These are phyloP conservation scores for Pyricularia grisea DNA, from an alignment of 2,329 filamentous ascomycete species.

Conservation along the genomic window DNA sequence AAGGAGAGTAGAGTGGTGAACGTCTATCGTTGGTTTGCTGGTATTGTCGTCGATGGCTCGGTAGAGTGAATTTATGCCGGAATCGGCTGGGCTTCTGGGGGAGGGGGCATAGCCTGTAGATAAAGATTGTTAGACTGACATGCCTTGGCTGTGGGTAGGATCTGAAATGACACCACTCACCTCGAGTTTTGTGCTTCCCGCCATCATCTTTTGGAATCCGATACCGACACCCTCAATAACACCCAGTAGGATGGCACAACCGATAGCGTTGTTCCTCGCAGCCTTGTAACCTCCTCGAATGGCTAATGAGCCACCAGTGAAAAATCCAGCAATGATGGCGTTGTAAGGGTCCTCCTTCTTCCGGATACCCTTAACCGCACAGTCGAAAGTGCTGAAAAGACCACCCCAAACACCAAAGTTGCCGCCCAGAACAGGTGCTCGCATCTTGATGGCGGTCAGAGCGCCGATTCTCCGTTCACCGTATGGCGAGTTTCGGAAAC, in stretches of 20 bases:
- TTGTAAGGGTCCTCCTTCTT: conserved; percentile 99
- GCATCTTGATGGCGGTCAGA: conserved; percentile 93
- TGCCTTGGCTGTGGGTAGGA: neutral
- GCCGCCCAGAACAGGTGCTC: conserved; percentile 88
- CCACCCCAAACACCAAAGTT: conserved; percentile 99
- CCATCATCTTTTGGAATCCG: conserved; percentile 89
- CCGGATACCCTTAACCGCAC: conserved; percentile 84
- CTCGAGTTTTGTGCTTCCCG: conserved; percentile 78
- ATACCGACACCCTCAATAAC: conserved; percentile 98
- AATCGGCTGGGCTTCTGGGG: conserved; percentile 4
- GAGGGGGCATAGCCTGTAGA: conserved; percentile 5
- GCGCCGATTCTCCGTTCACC: conserved; percentile 94
- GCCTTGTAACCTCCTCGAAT: conserved; percentile 87
- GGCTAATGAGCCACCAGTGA: conserved; percentile 86
- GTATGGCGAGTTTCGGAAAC: conserved; percentile 80
- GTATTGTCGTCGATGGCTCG: conserved; percentile 1
- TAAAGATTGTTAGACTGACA: neutral
- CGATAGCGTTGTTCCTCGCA: conserved; percentile 90
- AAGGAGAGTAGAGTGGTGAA: conserved; percentile 5
- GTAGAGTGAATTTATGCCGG: conserved; percentile 1
- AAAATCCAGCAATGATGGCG: conserved; percentile 94
- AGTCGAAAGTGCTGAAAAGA: conserved; percentile 92
- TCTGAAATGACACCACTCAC: conserved; percentile 27
- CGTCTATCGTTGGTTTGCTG: conserved; percentile 2
- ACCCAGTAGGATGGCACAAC: conserved; percentile 85